A percentile compares a stretch with the other conserved stretches of the same genome.
Conservation (phyloP, 2,329 filamentous ascomycete species). For the Aspergillus luchuensis region DNA sequence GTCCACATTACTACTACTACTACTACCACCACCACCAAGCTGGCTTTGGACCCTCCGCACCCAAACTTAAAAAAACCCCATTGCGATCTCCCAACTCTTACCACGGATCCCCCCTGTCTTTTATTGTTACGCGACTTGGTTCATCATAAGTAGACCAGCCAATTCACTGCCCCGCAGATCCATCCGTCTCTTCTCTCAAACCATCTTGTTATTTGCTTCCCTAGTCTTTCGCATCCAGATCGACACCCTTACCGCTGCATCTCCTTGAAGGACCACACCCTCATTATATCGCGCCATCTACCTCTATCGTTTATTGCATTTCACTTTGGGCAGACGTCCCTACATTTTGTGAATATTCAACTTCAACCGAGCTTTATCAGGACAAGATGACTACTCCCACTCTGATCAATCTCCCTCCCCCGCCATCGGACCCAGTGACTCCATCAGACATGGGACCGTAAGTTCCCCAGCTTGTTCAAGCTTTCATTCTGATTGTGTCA, state of each 20-base stretch:
- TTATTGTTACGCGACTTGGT: not conserved
- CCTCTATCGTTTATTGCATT: not conserved
- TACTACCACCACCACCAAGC: too few species aligned
- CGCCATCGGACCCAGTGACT: constrained; percentile 78
- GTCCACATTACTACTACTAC: too few species aligned
- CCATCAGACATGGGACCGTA: constrained; percentile 85
- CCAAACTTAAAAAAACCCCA: not conserved
- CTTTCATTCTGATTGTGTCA: constrained; percentile 2
- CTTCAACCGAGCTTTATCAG: not conserved
- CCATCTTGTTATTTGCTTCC: too few species aligned
- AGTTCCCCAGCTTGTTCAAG: constrained; percentile 41
- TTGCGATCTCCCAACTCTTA: not conserved
- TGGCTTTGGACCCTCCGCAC: not conserved
- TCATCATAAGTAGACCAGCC: not conserved
- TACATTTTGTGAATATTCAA: not conserved
- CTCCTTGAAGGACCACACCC: not conserved
- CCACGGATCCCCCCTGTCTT: not conserved
- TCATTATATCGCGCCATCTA: not conserved
- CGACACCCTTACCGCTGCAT: not conserved
- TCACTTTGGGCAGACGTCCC: not conserved
- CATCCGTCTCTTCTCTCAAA: not conserved
- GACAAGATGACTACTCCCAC: constrained; percentile 58
- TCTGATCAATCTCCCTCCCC: constrained; percentile 80
- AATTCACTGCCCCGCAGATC: not conserved
- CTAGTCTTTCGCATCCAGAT: not conserved